phyloP scores from a whole-genome alignment of 2,329 filamentous ascomycete genomes.

The Boeremia exigua region DNA sequence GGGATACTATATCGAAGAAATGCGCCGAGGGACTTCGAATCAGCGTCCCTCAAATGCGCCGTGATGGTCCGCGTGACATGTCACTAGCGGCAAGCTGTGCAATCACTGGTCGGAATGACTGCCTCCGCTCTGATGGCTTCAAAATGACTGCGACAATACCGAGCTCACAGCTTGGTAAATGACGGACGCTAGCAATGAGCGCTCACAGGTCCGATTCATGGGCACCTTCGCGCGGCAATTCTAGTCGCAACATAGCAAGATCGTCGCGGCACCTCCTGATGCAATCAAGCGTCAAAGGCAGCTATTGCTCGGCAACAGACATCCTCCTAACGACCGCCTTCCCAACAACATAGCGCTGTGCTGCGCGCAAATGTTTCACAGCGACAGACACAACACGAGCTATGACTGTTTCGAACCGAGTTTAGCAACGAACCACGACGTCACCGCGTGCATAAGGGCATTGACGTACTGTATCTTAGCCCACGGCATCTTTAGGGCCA shows the following conservation, averaged over 20 bases:
- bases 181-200: not conserved
- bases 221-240: not conserved
- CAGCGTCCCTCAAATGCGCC: not conserved
- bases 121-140: not conserved
- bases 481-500: not conserved
- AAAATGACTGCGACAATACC: not conserved
- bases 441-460: not conserved
- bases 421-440: not conserved
- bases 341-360: not conserved
- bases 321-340: not conserved
- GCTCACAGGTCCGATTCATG: not conserved
- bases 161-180: not conserved
- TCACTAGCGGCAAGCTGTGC: conserved; percentile 1
- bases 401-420: not conserved
- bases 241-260: not conserved
- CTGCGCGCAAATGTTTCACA: conserved; percentile 3
- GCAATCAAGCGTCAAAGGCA: conserved; percentile 14
- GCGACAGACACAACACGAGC: not conserved
- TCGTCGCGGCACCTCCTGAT: conserved; percentile 10
- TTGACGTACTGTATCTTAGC: not conserved
- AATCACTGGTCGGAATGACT: not conserved
- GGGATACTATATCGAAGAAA: not conserved
- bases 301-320: conserved; percentile 10
- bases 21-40: not conserved
- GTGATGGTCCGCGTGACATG: conserved; percentile 1